Base-by-base conservation (phyloP, 2,329 filamentous ascomycete species). In the Fusarium sp. region DNA sequence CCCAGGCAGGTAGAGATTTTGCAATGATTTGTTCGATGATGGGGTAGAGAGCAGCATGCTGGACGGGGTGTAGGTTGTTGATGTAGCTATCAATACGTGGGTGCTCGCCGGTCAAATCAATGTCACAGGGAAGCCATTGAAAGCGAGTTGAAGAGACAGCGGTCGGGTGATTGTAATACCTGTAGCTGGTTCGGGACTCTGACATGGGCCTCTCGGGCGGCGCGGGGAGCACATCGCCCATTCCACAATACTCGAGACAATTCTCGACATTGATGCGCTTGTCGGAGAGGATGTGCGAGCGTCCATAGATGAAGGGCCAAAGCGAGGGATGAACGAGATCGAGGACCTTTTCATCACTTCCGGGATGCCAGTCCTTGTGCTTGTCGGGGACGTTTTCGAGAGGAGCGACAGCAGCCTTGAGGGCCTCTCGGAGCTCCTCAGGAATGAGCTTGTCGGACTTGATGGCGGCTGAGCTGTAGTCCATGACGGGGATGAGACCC, bases 341-440 rank as follows among this genome's bases (percentile, higher is more conserved):
- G 16, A 74, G 74, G 7, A 75, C 74, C 29, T 66, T 73, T 4
- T 68, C 70, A 10, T 71, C 63, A 22, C 69, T 77, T 3, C 68
- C 59, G 10, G 75, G 75, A 29, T 77, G 75, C 75, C 75, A 78
- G 22, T 78, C 75, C 71, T 88, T 87, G 36, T 83, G 59, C 0
- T 81, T 64, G 8, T 88, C 86, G 0, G 87, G 86, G 1, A 88
- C 83, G 20, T 87, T 79, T 68, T 92, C 87, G 2, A 94, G 82
- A 0, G 78, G 78, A 2, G 79, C 78, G 35, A 89, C 85, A 1
- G 84, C 86, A 4, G 77, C 72, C 31, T 77, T 82, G 4, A 93
- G 82, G 1, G 82, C 79, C 1, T 85, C 18, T 6, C 67, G 64
- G 4, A 83, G 74, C 0, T 72, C 73, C 1, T 76, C 52, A 1